Evolutionary conservation across 352 stramenopile genomes (phyloP).

Genomic region (Paralagenidium karlingii): DNA sequence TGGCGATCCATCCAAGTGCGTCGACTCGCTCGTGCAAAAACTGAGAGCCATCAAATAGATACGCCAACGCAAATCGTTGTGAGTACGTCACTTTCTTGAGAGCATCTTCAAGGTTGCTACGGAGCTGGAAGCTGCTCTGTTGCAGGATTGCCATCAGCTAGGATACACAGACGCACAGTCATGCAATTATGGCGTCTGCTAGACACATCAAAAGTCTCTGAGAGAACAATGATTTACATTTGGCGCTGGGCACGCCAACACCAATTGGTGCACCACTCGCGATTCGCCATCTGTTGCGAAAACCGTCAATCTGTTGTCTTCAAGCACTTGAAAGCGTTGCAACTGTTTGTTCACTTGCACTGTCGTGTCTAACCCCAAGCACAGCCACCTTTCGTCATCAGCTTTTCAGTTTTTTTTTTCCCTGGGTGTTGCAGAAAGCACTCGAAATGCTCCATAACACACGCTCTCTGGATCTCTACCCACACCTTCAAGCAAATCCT

Average conservation of each 20-base stretch:
- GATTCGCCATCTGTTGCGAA: constrained; percentile 19
- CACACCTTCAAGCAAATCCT: constrained; percentile 30
- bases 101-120: constrained; percentile 13
- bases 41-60: constrained; percentile 33
- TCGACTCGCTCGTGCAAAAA: constrained; percentile 20
- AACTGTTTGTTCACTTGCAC: constrained; percentile 26
- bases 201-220: too few relatives aligned
- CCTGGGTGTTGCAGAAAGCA: too few relatives aligned
- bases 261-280: constrained; percentile 45
- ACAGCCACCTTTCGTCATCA: too few relatives aligned
- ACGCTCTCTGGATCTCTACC: background rate
- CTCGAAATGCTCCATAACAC: too few relatives aligned
- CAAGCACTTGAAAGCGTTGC: constrained; percentile 37
- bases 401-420: too few relatives aligned
- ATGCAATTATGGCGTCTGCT: too few relatives aligned
- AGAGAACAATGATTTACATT: constrained; percentile 16
- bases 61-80: constrained; percentile 50
- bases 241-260: constrained; percentile 55
- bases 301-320: constrained; percentile 31
- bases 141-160: constrained; percentile 41
- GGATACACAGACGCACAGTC: constrained; percentile 5
- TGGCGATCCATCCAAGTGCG: constrained; percentile 51
- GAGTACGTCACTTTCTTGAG: constrained; percentile 45
- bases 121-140: constrained; percentile 18
- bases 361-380: constrained; percentile 24